Evolutionary conservation across 2,329 filamentous ascomycete species (phyloP).

Genomic region (Akanthomyces lecanii): DNA sequence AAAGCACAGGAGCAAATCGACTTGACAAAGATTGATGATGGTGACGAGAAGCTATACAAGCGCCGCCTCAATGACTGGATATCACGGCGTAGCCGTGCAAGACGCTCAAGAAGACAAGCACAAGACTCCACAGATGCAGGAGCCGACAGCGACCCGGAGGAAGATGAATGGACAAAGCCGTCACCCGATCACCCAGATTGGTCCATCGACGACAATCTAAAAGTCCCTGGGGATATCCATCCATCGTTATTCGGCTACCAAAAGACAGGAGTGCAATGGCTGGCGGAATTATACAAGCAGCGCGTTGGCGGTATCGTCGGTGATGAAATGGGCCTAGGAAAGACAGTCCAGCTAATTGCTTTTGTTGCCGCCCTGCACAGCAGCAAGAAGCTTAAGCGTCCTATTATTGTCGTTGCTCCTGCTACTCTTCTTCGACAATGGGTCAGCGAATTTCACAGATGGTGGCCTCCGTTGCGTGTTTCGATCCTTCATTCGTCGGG

Average conservation of each 20-base stretch:
- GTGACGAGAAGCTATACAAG: constrained; percentile 78
- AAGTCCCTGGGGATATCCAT: constrained; percentile 86
- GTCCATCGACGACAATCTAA: constrained; percentile 68
- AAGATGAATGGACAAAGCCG: constrained; percentile 74
- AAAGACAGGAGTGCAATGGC: constrained; percentile 94
- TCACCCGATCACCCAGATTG: constrained; percentile 80
- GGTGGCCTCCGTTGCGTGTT: constrained; percentile 98
- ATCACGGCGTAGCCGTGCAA: constrained; percentile 41
- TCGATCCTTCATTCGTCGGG: constrained; percentile 94
- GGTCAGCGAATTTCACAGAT: constrained; percentile 97
- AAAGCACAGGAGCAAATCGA: constrained; percentile 41
- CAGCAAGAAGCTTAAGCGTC: constrained; percentile 77
- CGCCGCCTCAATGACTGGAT: constrained; percentile 73
- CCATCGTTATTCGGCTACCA: constrained; percentile 94
- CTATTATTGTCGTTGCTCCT: constrained; percentile 86
- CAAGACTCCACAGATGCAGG: constrained; percentile 31
- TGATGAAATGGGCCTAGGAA: constrained; percentile 98
- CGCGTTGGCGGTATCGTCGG: constrained; percentile 91
- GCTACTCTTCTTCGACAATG: constrained; percentile 95
- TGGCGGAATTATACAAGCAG: constrained; percentile 86
- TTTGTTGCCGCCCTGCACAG: constrained; percentile 91
- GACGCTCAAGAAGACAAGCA: constrained; percentile 37
- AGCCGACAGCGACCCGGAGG: constrained; percentile 41
- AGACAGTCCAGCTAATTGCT: constrained; percentile 70
- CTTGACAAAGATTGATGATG: constrained; percentile 71